Evolutionary conservation across 345 rosid species (phyloP), one percentile per base, ranked within the genome.

Genomic region (Zanthoxylum bungeanum): DNA sequence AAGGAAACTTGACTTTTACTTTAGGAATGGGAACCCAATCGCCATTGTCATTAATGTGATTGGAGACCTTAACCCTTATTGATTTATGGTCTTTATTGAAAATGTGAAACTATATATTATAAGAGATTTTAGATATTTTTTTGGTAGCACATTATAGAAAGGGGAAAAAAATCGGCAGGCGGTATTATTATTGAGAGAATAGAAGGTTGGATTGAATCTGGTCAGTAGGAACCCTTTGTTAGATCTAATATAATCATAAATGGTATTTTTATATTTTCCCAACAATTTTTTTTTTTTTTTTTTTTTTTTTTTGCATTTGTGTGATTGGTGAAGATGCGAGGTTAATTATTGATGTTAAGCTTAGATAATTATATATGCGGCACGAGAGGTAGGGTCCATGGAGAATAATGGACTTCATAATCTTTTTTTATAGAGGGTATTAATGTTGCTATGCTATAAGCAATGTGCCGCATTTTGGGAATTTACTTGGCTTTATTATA

Each of bases 331-430:
- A 56, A 39, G 52, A 65, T 68, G 58, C 3, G 11, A 75, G 31
- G 69, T 27, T 14, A 71, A 75, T 72, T 65, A 66, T 75, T 60
- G 82, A 39, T 56, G 79, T 61, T 61, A 22, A 68, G 75, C 33
- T 57, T 49, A 33, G 67, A 36, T 19, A 69, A 59, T 58, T 57
- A 31, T 2, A 39, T 44, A 34, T n/a, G n/a, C n/a, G n/a, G 52
- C 67, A 69, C 10, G 42, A 53, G 64, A 50, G 33, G 78, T 62
- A 67, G 78, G 74, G 74, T 52, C 78, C 66, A 71, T 51, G 10
- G 7, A 9, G 51, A 66, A 66, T 70, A 46, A 79, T 71, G 66
- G 70, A 53, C 60, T 53, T 64, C 36, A 50, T 44, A 42, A n/a
- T 40, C n/a, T n/a, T 17, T 1, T 47, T 39, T 5, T 46, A 68